These are phyloP conservation scores for Phytopythium kandeliae DNA, from an alignment of 352 stramenopile species.

Conservation along the genomic window DNA sequence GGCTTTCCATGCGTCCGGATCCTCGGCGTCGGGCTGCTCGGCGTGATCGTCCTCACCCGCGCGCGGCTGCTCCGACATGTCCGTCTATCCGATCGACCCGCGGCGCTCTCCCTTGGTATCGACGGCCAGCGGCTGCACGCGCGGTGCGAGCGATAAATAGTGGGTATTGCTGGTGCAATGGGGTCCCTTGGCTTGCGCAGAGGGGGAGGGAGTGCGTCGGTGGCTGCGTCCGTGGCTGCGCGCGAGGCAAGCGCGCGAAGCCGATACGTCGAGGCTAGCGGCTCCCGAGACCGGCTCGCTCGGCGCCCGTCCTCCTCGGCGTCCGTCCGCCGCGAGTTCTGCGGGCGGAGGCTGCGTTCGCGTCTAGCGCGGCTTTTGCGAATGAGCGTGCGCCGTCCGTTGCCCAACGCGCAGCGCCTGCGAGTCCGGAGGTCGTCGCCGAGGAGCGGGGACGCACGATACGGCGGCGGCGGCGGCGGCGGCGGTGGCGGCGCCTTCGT, in stretches of 20 bases:
- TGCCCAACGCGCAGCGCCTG: background rate
- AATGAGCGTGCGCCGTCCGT: background rate
- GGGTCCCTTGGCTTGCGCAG: constrained; percentile 3
- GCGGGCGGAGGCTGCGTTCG: no score
- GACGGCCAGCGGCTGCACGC: background rate
- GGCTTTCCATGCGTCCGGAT: constrained; percentile 1
- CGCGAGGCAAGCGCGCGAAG: background rate
- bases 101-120: no score
- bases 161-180: constrained; percentile 4
- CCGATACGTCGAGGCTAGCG: background rate
- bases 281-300: background rate
- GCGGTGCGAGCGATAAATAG: constrained; percentile 1
- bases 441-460: no score
- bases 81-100: no score
- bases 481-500: no score
- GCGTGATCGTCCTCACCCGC: background rate
- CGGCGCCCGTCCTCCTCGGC: constrained; percentile 1
- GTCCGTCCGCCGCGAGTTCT: no score
- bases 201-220: no score
- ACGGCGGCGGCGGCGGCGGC: no score
- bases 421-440: no score
- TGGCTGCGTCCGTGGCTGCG: background rate
- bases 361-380: background rate
- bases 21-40: constrained; percentile 9
- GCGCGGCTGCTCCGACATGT: background rate